Evolutionary conservation across 305 asterid genomes (phyloP).

Genomic region (Plantago lanceolata): DNA sequence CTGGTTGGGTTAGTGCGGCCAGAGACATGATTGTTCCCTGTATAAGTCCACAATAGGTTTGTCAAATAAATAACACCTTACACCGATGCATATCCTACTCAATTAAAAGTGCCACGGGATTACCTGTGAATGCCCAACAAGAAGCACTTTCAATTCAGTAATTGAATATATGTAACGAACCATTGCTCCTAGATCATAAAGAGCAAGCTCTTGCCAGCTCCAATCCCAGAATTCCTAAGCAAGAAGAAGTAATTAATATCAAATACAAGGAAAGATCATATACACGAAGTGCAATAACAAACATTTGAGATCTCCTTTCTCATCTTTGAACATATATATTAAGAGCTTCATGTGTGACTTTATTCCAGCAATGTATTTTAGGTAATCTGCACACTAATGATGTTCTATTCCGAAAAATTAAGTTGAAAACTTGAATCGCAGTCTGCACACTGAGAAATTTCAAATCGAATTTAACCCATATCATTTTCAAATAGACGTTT

Average conservation of each 20-base stretch:
- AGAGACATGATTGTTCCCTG: conserved; percentile 96
- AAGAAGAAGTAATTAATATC: conserved; percentile 20
- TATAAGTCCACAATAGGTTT: conserved; percentile 21
- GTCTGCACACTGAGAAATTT: too few relatives aligned
- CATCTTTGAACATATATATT: conserved; percentile 2
- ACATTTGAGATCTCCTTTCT: conserved; percentile 5
- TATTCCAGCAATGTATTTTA: too few relatives aligned
- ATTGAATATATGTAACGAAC: conserved; percentile 49
- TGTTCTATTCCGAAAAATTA: too few relatives aligned
- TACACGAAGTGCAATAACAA: not conserved
- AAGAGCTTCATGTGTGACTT: not conserved
- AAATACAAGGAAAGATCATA: conserved; percentile 17
- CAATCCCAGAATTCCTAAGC: conserved; percentile 93
- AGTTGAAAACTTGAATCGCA: too few relatives aligned
- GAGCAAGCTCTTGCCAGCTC: conserved; percentile 98
- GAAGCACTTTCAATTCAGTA: conserved; percentile 60
- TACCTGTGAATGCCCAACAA: conserved; percentile 98
- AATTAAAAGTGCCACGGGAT: conserved; percentile 19
- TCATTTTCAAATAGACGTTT: too few relatives aligned
- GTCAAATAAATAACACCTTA: conserved; percentile 6
- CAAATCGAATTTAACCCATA: too few relatives aligned
- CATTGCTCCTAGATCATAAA: conserved; percentile 80
- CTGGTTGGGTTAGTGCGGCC: conserved; percentile 90
- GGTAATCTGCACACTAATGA: too few relatives aligned
- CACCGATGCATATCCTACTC: not conserved